Evolutionary conservation across 306 rosid genomes (phyloP).

Genomic region (Urtica urens): DNA sequence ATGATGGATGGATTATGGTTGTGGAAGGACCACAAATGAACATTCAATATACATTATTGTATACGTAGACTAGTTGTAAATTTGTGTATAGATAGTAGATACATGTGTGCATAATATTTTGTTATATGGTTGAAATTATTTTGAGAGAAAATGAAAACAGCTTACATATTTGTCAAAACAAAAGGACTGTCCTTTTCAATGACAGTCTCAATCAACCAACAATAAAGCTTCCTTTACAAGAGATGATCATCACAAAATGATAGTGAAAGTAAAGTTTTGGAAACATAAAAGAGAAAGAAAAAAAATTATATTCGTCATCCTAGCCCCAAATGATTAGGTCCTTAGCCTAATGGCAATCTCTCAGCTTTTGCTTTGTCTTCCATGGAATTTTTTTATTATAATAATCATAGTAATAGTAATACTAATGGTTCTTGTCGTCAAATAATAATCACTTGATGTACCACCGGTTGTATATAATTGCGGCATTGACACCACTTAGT

Average conservation of each 20-base stretch:
- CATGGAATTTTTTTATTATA: constrained; percentile 10
- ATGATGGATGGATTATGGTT: constrained; percentile 2
- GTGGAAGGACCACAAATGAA: background rate
- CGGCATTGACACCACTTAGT: constrained; percentile 18
- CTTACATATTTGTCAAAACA: constrained; percentile 13
- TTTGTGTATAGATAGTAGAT: no score
- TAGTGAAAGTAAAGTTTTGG: constrained; percentile 50
- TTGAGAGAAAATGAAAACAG: constrained; percentile 9
- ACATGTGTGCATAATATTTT: background rate
- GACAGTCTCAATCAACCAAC: constrained; percentile 33
- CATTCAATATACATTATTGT: background rate
- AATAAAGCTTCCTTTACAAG: constrained; percentile 72
- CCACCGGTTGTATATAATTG: constrained; percentile 5
- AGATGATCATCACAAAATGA: constrained; percentile 58
- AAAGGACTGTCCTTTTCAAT: constrained; percentile 37
- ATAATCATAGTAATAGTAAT: constrained; percentile 20
- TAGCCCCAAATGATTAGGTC: constrained; percentile 51
- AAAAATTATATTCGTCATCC: constrained; percentile 33
- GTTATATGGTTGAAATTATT: background rate
- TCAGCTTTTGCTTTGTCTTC: constrained; percentile 22
- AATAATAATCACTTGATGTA: constrained; percentile 2
- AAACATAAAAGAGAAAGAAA: no score
- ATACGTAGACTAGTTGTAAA: no score
- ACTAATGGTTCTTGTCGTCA: constrained; percentile 19
- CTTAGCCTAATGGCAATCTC: constrained; percentile 20